Evolutionary conservation across 2,329 filamentous ascomycete genomes (phyloP).

Genomic region (Cercospora sp.): DNA sequence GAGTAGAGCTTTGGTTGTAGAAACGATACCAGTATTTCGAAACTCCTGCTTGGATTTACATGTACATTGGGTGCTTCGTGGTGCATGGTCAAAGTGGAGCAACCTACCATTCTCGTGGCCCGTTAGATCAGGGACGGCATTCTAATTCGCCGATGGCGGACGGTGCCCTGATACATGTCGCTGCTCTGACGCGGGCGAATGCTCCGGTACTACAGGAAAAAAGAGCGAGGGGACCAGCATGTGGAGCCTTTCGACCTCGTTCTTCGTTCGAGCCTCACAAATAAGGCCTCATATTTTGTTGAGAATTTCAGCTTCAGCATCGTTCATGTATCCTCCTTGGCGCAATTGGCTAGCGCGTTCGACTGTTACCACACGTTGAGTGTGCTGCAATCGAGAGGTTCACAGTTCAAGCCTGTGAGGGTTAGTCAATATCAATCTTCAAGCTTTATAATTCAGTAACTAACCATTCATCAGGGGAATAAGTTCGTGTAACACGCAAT

Average conservation of each 20-base stretch:
- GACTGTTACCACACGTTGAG: background rate
- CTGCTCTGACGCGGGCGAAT: too few relatives aligned
- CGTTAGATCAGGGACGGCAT: background rate
- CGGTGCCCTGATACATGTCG: background rate
- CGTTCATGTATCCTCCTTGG: background rate
- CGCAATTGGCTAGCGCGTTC: conserved; percentile 3
- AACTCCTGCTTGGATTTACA: background rate
- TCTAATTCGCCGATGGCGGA: background rate
- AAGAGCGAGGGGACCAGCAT: too few relatives aligned
- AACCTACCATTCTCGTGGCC: background rate
- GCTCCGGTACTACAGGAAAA: too few relatives aligned
- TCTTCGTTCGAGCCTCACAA: too few relatives aligned
- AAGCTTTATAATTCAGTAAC: too few relatives aligned
- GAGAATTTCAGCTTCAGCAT: too few relatives aligned
- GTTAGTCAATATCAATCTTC: too few relatives aligned
- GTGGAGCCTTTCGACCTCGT: too few relatives aligned
- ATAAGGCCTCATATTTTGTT: too few relatives aligned
- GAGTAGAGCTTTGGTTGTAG: conserved; percentile 5
- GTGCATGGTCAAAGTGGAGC: background rate
- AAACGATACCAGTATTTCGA: background rate
- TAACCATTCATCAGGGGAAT: too few relatives aligned
- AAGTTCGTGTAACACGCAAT: too few relatives aligned
- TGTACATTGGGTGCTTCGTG: background rate
- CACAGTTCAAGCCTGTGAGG: conserved; percentile 1
- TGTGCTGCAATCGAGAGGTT: background rate